Conservation (phyloP, 1,284 basidiomycete species). For the Puccinia horiana region DNA sequence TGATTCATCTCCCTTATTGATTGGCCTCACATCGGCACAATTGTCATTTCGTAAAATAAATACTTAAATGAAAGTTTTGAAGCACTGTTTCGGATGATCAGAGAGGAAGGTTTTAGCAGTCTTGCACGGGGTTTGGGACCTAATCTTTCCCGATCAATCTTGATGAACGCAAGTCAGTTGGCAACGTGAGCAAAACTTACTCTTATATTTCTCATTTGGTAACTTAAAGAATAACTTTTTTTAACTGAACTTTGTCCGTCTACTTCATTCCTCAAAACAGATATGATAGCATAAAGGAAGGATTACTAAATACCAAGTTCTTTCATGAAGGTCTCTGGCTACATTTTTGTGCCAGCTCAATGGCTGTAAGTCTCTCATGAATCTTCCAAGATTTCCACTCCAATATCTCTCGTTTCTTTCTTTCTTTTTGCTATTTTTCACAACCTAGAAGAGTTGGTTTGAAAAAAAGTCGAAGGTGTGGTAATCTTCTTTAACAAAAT, state of each 20-base stretch:
- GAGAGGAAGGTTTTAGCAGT: constrained; percentile 75
- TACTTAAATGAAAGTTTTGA: constrained; percentile 31
- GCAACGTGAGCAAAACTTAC: constrained; percentile 74
- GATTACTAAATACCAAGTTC: constrained; percentile 69
- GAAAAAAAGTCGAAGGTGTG: not conserved
- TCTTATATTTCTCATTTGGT: not conserved
- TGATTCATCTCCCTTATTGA: not conserved
- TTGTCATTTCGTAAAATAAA: not conserved
- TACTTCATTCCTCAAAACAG: constrained; percentile 60
- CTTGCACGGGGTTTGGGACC: constrained; percentile 78
- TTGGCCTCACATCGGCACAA: not conserved
- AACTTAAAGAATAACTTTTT: not conserved
- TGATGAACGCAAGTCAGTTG: constrained; percentile 90
- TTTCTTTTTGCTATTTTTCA: not conserved
- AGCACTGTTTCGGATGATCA: constrained; percentile 69
- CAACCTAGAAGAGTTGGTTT: not conserved
- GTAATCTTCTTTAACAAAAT: not conserved
- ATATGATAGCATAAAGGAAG: constrained; percentile 85
- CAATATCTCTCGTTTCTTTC: not conserved
- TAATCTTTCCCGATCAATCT: constrained; percentile 77
- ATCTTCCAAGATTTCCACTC: not conserved
- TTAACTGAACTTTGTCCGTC: not conserved
- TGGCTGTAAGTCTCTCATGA: constrained; percentile 69
- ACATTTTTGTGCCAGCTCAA: constrained; percentile 81
- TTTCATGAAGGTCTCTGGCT: constrained; percentile 77